A percentile compares a stretch with the other conserved stretches of the same genome.
phyloP scores from a whole-genome alignment of 1,139 yeast genomes.

The Scheffersomyces stambukii region DNA sequence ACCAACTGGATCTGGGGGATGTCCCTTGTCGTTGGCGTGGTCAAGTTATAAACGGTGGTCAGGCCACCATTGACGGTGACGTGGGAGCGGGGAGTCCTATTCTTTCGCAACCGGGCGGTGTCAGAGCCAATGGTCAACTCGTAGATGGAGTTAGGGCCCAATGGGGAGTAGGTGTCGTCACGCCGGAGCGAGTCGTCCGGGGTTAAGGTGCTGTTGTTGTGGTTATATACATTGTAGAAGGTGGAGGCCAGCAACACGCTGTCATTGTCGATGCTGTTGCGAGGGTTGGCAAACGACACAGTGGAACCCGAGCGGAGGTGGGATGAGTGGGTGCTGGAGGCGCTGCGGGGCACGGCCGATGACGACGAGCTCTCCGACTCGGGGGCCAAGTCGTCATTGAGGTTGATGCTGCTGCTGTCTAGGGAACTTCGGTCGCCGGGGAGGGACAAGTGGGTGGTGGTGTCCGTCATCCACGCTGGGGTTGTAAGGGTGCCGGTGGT shows the following conservation, averaged over 20 bases:
- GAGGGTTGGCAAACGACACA: conserved; percentile 24
- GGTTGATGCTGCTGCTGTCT: conserved; percentile 26
- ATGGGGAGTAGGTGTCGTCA: conserved; percentile 45
- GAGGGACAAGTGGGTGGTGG: conserved; percentile 11
- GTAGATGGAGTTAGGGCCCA: conserved; percentile 77
- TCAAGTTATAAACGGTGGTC: conserved; percentile 41
- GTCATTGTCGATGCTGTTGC: conserved; percentile 33
- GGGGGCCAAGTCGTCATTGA: conserved; percentile 37
- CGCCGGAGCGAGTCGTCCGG: conserved; percentile 13
- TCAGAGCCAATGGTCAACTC: conserved; percentile 66
- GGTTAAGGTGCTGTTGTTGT: too few species aligned
- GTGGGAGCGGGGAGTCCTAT: conserved; percentile 27
- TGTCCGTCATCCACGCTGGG: conserved; percentile 11
- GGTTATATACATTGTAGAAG: conserved; percentile 23
- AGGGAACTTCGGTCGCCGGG: too few species aligned
- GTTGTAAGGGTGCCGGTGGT: conserved; percentile 1
- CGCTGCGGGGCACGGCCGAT: conserved; percentile 1
- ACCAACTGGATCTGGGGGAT: conserved; percentile 80
- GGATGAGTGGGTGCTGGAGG: conserved; percentile 3
- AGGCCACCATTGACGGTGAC: conserved; percentile 41
- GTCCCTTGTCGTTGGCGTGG: conserved; percentile 73
- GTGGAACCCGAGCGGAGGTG: conserved; percentile 19
- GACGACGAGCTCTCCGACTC: conserved; percentile 19
- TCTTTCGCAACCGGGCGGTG: conserved; percentile 33
- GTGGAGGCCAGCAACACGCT: conserved; percentile 30